Conservation (phyloP, 371 early-diverging fungal species). For the Smittium mucronatum region DNA sequence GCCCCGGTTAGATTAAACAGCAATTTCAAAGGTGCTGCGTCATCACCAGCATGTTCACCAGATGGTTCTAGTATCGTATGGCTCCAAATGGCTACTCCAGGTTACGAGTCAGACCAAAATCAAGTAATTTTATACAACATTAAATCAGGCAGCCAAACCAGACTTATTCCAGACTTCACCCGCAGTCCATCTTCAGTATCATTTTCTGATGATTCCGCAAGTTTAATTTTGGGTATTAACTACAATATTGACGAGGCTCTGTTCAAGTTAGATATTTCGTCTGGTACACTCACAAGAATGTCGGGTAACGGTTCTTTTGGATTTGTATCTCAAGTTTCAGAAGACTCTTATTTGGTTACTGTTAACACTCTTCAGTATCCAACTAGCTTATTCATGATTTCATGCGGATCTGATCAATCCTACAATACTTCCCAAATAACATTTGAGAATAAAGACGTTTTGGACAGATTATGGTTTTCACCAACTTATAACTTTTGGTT, state of each 20-base stretch:
- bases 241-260: background rate
- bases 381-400: background rate
- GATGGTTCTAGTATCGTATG: conserved; percentile 51
- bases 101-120: conserved; percentile 68
- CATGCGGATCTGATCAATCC: background rate
- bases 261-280: background rate
- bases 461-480: conserved; percentile 26
- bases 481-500: conserved; percentile 50
- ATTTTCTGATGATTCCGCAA: conserved; percentile 38
- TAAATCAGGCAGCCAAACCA: conserved; percentile 19
- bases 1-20: conserved; percentile 26
- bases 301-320: background rate
- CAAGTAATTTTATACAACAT: conserved; percentile 47
- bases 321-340: background rate
- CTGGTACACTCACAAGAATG: background rate
- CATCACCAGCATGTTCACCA: conserved; percentile 45
- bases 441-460: conserved; percentile 21
- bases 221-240: conserved; percentile 42
- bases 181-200: conserved; percentile 42
- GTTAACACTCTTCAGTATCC: background rate
- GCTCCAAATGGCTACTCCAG: conserved; percentile 54
- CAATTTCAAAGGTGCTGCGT: conserved; percentile 48
- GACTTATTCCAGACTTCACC: conserved; percentile 48
- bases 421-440: background rate
- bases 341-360: background rate